Evolutionary conservation across 495 filamentous ascomycete genomes (phyloP).

Genomic region (Hypoxylon fuscum): DNA sequence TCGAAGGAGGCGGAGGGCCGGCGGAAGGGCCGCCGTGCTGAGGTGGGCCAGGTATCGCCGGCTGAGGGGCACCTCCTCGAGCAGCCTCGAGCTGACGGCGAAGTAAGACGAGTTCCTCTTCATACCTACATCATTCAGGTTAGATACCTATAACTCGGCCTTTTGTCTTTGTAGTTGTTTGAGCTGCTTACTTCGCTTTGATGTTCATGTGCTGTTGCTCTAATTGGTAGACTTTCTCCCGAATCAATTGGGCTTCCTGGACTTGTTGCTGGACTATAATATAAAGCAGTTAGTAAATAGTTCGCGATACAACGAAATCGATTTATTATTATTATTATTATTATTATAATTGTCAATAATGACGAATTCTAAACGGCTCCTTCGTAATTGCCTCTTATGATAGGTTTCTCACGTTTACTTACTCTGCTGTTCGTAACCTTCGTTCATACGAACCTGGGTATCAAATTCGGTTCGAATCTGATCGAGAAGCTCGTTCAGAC

Average conservation of each 20-base stretch:
- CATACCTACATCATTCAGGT: slow-evolving; percentile 70
- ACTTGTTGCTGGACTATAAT: slow-evolving; percentile 86
- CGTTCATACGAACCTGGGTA: slow-evolving; percentile 73
- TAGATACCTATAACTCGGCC: not conserved
- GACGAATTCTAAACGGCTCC: too few species aligned
- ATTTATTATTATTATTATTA: not conserved
- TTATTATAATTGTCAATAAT: not conserved
- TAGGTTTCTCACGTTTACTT: too few species aligned
- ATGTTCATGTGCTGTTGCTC: slow-evolving; percentile 86
- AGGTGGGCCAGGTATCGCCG: slow-evolving; percentile 68
- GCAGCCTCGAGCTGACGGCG: slow-evolving; percentile 84
- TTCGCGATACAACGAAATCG: not conserved
- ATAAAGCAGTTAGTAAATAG: slow-evolving; percentile 5
- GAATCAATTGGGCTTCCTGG: slow-evolving; percentile 90
- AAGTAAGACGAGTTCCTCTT: slow-evolving; percentile 86
- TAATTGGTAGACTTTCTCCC: slow-evolving; percentile 87
- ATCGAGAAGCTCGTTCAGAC: slow-evolving; percentile 89
- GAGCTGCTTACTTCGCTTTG: slow-evolving; percentile 80
- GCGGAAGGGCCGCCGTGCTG: slow-evolving; percentile 82
- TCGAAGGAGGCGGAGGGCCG: slow-evolving; percentile 77
- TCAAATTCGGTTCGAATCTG: slow-evolving; percentile 92
- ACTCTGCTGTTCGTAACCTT: slow-evolving; percentile 91
- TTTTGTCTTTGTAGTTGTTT: not conserved
- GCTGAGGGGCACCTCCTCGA: slow-evolving; percentile 73
- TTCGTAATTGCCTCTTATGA: too few species aligned